Conservation (phyloP, 164 flowering plant species). For the Macadamia tetraphylla region DNA sequence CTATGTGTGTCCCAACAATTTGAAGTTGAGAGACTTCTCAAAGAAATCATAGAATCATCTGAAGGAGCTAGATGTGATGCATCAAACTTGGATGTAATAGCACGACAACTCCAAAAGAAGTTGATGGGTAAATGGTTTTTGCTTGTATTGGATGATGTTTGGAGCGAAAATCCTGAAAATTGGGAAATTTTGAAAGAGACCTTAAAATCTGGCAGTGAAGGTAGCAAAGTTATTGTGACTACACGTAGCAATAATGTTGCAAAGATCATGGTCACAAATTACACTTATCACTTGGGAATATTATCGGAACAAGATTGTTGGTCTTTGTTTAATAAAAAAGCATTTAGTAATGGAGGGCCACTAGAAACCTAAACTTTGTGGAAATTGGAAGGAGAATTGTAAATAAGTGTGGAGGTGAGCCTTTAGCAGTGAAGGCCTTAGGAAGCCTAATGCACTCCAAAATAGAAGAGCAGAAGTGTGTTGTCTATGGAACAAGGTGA, state of each 20-base stretch:
- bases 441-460: slow-evolving; percentile 1
- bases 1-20: not conserved
- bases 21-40: not conserved
- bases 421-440: not conserved
- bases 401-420: not conserved
- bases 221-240: not conserved
- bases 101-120: not conserved
- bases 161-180: not conserved
- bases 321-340: not conserved
- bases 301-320: not conserved
- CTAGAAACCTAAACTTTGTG: not conserved
- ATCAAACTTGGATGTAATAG: no score
- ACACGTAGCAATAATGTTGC: not conserved
- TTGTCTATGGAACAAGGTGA: not conserved
- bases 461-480: no score
- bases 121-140: slow-evolving; percentile 61
- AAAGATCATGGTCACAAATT: not conserved
- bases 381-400: not conserved
- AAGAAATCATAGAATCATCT: not conserved
- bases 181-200: not conserved
- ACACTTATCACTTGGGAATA: not conserved
- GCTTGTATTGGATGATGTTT: not conserved
- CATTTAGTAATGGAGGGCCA: not conserved
- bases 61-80: no score
- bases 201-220: not conserved